phyloP scores from a whole-genome alignment of 805 yeast genomes.

The Dipodascus geniculatus region DNA sequence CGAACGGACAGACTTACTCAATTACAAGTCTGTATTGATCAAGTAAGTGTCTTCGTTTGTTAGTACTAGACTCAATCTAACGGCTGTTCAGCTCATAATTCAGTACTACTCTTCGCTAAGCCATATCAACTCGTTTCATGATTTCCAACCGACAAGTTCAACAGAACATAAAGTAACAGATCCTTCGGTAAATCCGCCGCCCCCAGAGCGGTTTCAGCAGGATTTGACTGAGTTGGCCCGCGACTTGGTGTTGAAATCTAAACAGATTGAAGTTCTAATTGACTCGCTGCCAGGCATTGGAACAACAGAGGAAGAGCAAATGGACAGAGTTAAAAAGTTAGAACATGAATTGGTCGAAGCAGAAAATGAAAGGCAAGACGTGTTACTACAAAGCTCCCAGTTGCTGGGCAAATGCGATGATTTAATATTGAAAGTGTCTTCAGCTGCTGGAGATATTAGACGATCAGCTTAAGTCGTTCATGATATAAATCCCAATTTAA shows the following conservation, averaged over 20 bases:
- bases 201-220: slow-evolving; percentile 21
- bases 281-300: slow-evolving; percentile 91
- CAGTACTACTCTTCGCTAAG: slow-evolving; percentile 27
- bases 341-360: slow-evolving; percentile 58
- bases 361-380: slow-evolving; percentile 62
- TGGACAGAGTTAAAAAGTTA: slow-evolving; percentile 53
- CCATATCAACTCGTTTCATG: slow-evolving; percentile 61
- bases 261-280: slow-evolving; percentile 77
- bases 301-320: slow-evolving; percentile 63
- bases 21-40: slow-evolving; percentile 79
- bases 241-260: slow-evolving; percentile 73
- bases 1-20: slow-evolving; percentile 89
- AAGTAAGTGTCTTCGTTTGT: slow-evolving; percentile 22
- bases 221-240: slow-evolving; percentile 68
- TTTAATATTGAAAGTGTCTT: slow-evolving; percentile 48
- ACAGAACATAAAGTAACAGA: slow-evolving; percentile 51
- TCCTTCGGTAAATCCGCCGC: slow-evolving; percentile 29
- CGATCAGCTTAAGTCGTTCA: slow-evolving; percentile 5
- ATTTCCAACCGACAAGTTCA: slow-evolving; percentile 35
- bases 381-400: slow-evolving; percentile 94
- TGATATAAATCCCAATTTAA: too few species aligned
- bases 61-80: not conserved
- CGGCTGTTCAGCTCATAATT: slow-evolving; percentile 19
- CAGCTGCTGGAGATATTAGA: slow-evolving; percentile 30
- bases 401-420: slow-evolving; percentile 52